These are phyloP conservation scores for Coleophoma cylindrospora DNA, from an alignment of 2,329 filamentous ascomycete species.

Conservation along the genomic window DNA sequence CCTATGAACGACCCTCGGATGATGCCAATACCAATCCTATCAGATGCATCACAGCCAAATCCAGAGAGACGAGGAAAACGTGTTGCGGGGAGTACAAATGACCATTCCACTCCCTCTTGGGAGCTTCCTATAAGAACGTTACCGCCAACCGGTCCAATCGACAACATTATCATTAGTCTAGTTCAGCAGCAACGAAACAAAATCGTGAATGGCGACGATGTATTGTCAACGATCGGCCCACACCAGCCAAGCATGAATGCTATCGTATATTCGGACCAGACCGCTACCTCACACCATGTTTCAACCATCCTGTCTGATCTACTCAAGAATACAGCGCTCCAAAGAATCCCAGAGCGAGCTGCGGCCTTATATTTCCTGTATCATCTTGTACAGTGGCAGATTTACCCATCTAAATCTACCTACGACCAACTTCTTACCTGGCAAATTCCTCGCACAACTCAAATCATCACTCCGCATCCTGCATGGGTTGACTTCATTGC, in stretches of 20 bases:
- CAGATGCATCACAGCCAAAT: background rate
- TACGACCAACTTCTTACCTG: conserved; percentile 19
- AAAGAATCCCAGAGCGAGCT: conserved; percentile 12
- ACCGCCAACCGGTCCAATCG: conserved; percentile 26
- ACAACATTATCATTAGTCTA: conserved; percentile 30
- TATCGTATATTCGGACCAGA: conserved; percentile 24
- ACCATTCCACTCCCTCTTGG: conserved; percentile 16
- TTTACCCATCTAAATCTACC: conserved; percentile 11
- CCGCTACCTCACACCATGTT: conserved; percentile 18
- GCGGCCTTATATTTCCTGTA: conserved; percentile 16
- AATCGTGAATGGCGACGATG: conserved; percentile 19
- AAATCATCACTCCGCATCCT: conserved; percentile 27
- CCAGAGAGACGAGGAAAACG: conserved; percentile 9
- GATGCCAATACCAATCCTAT: too few species aligned
- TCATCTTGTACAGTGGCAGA: conserved; percentile 19
- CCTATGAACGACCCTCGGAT: too few species aligned
- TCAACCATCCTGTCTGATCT: conserved; percentile 24
- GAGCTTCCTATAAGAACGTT: conserved; percentile 28
- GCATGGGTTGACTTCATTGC: conserved; percentile 27
- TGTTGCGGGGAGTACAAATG: too few species aligned
- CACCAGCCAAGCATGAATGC: conserved; percentile 28
- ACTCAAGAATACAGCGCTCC: conserved; percentile 9
- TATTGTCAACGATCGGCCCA: conserved; percentile 27
- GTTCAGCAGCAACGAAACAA: conserved; percentile 30
- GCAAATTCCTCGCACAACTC: conserved; percentile 14